These are phyloP conservation scores for Arabidopsis hybrid DNA, from an alignment of 441 rosid species.

Conservation along the genomic window DNA sequence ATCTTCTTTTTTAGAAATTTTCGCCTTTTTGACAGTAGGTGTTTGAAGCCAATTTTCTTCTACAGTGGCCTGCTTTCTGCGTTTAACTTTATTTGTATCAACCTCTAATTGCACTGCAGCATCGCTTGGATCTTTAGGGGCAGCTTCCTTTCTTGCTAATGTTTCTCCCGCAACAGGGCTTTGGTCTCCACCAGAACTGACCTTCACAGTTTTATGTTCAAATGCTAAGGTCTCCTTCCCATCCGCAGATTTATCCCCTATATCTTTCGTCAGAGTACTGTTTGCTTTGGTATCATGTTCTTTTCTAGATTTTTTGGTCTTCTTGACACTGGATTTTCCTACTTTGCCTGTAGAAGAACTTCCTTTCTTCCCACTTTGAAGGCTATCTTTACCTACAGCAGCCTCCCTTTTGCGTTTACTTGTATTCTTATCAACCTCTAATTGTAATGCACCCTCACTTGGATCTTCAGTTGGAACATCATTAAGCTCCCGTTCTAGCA, in stretches of 20 bases:
- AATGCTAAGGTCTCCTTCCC: conserved; percentile 58
- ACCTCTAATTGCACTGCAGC: conserved; percentile 34
- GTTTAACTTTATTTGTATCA: conserved; percentile 22
- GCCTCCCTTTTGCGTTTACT: conserved; percentile 21
- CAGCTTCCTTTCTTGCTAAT: conserved; percentile 29
- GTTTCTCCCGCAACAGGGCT: conserved; percentile 35
- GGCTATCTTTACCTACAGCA: conserved; percentile 18
- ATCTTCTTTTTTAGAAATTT: conserved; percentile 7
- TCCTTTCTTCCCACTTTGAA: conserved; percentile 13
- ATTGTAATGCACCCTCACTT: conserved; percentile 38
- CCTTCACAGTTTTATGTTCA: conserved; percentile 14
- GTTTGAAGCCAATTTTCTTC: conserved; percentile 23
- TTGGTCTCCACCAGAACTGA: conserved; percentile 47
- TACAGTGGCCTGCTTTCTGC: conserved; percentile 11
- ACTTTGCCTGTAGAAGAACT: background rate
- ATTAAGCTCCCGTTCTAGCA: conserved; percentile 17
- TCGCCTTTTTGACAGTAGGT: conserved; percentile 20
- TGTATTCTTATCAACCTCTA: conserved; percentile 30
- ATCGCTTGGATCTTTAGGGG: conserved; percentile 42
- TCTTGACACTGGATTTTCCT: conserved; percentile 1
- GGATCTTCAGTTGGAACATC: conserved; percentile 44
- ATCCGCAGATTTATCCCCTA: conserved; percentile 39
- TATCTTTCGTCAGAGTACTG: conserved; percentile 31
- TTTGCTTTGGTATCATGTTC: conserved; percentile 28
- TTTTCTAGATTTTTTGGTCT: conserved; percentile 34